These are phyloP conservation scores for Aspergillus eucalypticola DNA, from an alignment of 2,329 filamentous ascomycete species.

Conservation along the genomic window DNA sequence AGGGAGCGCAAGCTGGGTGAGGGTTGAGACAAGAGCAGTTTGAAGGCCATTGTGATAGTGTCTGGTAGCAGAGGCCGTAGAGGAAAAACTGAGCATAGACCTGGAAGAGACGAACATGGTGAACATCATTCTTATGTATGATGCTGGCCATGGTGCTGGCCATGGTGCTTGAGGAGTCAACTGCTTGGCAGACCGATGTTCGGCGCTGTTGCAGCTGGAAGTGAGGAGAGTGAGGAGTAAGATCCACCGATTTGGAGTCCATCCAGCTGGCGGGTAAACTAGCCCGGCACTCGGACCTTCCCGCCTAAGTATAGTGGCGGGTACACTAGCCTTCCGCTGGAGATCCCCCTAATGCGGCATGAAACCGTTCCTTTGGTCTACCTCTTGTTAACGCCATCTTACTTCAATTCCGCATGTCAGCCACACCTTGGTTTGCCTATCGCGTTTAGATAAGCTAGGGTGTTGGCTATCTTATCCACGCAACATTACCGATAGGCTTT, in stretches of 20 bases:
- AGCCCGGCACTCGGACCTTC: background rate
- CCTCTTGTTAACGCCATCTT: background rate
- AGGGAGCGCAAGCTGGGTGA: constrained; percentile 3
- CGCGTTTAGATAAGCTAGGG: background rate
- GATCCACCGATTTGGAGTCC: background rate
- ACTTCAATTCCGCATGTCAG: background rate
- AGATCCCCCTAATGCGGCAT: background rate
- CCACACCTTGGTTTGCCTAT: background rate
- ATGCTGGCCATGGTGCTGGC: background rate
- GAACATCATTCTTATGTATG: background rate
- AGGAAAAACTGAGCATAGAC: background rate
- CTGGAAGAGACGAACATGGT: background rate
- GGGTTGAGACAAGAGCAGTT: constrained; percentile 1
- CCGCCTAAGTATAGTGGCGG: background rate
- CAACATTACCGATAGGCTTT: background rate
- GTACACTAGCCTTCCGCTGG: background rate
- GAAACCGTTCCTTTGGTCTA: background rate
- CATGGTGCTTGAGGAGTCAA: background rate
- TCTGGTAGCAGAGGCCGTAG: background rate
- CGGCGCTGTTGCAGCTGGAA: background rate
- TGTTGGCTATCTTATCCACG: background rate
- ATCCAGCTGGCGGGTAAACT: background rate
- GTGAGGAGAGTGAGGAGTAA: background rate
- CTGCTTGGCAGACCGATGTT: background rate
- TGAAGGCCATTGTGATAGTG: constrained; percentile 3